phyloP scores from a whole-genome alignment of 352 stramenopile species.

The Phytophthora hibernalis region DNA sequence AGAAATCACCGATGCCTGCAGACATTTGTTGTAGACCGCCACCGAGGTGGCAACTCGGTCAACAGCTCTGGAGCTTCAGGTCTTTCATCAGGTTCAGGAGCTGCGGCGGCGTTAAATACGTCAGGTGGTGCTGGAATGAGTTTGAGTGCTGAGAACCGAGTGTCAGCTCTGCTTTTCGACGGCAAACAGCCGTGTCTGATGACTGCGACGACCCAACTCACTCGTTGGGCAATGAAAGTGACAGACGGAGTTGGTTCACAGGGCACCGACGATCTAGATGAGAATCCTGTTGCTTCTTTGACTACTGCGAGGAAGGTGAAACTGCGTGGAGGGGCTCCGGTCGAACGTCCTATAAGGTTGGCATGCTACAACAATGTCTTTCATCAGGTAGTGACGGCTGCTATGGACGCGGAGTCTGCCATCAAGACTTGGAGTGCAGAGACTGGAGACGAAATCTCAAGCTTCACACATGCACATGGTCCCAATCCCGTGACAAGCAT shows the following conservation, averaged over 20 bases:
- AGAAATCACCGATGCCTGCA: constrained; percentile 83
- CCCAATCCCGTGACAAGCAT: constrained; percentile 81
- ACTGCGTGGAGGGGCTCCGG: constrained; percentile 9
- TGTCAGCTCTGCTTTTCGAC: constrained; percentile 74
- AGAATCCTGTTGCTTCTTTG: constrained; percentile 27
- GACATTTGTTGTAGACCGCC: constrained; percentile 70
- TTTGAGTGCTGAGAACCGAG: constrained; percentile 61
- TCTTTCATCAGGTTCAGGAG: constrained; percentile 3
- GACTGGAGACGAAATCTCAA: constrained; percentile 84
- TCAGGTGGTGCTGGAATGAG: constrained; percentile 41
- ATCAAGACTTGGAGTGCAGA: constrained; percentile 90
- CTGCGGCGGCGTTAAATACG: constrained; percentile 33
- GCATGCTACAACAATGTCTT: constrained; percentile 86
- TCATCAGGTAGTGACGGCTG: constrained; percentile 82
- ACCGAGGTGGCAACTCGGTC: constrained; percentile 18
- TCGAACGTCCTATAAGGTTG: constrained; percentile 51
- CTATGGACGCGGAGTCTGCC: constrained; percentile 75
- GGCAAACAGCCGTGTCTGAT: constrained; percentile 69
- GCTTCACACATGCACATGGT: constrained; percentile 75
- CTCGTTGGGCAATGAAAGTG: constrained; percentile 71
- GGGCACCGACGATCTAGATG: constrained; percentile 46
- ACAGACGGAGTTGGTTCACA: constrained; percentile 46
- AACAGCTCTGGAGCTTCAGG: constrained; percentile 7
- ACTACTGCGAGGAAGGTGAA: constrained; percentile 12
- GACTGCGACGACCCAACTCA: constrained; percentile 74